These are phyloP conservation scores for Balamuthia mandrillaris DNA, from an alignment of 208 protist species.

Conservation along the genomic window DNA sequence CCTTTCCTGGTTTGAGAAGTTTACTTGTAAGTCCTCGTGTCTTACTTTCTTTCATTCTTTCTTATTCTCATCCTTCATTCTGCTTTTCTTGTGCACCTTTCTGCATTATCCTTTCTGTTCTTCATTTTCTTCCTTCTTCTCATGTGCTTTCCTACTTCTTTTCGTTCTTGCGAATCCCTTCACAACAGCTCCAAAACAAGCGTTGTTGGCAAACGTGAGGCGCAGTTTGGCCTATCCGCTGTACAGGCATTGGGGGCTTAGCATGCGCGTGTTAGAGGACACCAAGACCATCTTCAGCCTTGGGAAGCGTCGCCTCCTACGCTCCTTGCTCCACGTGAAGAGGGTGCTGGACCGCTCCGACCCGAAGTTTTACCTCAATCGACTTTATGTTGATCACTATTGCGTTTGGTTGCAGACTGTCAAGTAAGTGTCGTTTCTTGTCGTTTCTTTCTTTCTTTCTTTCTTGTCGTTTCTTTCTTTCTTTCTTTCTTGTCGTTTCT, in stretches of 20 bases:
- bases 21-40: neutral
- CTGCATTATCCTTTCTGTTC: too few species aligned
- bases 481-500: neutral
- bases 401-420: slow-evolving; percentile 8
- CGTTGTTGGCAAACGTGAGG: neutral
- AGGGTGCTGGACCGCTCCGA: neutral
- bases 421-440: neutral
- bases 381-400: slow-evolving; percentile 24
- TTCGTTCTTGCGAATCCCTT: too few species aligned
- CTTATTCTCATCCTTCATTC: too few species aligned
- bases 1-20: slow-evolving; percentile 10
- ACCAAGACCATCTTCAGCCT: neutral
- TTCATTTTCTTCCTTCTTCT: too few species aligned
- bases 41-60: too few species aligned
- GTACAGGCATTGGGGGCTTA: slow-evolving; percentile 7
- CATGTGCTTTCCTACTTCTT: too few species aligned
- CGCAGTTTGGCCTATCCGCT: neutral
- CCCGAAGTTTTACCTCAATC: neutral
- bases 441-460: neutral
- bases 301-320: neutral
- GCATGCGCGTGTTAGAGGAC: neutral
- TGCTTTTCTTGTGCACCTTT: too few species aligned
- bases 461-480: neutral
- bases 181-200: too few species aligned
- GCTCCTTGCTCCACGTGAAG: neutral